A percentile compares a stretch with the other conserved stretches of the same genome.
phyloP scores from a whole-genome alignment of 148 eudicot genomes.

The Persicaria maculosa region DNA sequence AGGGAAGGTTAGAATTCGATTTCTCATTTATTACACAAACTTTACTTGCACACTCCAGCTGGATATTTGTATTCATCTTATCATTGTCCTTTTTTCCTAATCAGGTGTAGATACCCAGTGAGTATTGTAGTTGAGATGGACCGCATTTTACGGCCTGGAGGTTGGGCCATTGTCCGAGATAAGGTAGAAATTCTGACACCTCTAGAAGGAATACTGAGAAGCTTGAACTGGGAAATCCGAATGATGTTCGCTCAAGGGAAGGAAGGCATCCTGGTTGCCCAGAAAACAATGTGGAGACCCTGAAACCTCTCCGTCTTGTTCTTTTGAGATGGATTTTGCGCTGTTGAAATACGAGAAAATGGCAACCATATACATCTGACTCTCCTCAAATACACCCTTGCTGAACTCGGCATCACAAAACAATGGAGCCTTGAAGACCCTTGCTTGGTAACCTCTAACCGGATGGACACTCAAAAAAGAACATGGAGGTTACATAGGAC shows the following conservation, averaged over 20 bases:
- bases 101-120: conserved; percentile 79
- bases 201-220: conserved; percentile 66
- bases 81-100: conserved; percentile 10
- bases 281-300: conserved; percentile 83
- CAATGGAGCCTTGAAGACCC: neutral
- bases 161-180: conserved; percentile 87
- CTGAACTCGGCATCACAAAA: neutral
- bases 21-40: neutral
- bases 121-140: conserved; percentile 90
- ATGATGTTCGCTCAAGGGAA: conserved; percentile 72
- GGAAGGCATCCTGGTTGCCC: conserved; percentile 84
- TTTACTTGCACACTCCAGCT: neutral
- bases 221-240: conserved; percentile 86
- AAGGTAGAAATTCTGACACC: conserved; percentile 69
- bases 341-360: neutral
- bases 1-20: conserved; percentile 49
- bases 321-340: neutral
- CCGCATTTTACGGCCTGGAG: conserved; percentile 67
- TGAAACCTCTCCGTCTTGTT: conserved; percentile 16
- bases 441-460: neutral
- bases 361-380: too few species aligned
- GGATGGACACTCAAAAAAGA: neutral
- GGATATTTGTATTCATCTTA: neutral
- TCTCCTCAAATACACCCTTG: too few species aligned
- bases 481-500: neutral